These are phyloP conservation scores for Ottelia alismoides DNA, from an alignment of 106 monocot species.

Conservation along the genomic window DNA sequence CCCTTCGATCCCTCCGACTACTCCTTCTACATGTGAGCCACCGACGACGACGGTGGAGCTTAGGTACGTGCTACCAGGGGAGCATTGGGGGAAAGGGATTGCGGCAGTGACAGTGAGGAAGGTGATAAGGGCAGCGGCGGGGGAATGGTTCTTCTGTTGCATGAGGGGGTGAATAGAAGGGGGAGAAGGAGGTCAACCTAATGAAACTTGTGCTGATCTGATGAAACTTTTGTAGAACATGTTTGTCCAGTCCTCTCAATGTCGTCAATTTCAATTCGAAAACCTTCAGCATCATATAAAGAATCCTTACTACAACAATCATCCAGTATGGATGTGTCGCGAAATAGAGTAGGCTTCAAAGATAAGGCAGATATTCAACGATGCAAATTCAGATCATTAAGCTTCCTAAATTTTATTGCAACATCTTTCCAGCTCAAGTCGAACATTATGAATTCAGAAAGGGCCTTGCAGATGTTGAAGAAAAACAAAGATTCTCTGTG, in stretches of 20 bases:
- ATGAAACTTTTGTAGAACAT: no score
- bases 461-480: conserved; percentile 24
- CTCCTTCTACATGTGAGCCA: no score
- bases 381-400: conserved; percentile 13
- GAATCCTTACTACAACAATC: conserved; percentile 19
- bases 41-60: no score
- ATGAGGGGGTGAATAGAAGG: no score
- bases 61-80: no score
- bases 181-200: no score
- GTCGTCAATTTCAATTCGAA: conserved; percentile 2
- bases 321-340: conserved; percentile 1
- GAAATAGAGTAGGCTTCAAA: conserved; percentile 2
- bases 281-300: conserved; percentile 23
- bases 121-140: no score
- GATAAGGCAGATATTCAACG: conserved; percentile 8
- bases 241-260: no score
- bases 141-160: no score
- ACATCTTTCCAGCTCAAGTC: conserved; percentile 61
- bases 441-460: conserved; percentile 54
- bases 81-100: no score
- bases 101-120: no score
- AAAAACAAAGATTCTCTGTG: conserved; percentile 13
- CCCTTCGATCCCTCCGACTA: no score
- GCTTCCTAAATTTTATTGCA: conserved; percentile 18
- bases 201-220: not conserved